Evolutionary conservation across 345 rosid species (phyloP).

Genomic region (Acer campestre): DNA sequence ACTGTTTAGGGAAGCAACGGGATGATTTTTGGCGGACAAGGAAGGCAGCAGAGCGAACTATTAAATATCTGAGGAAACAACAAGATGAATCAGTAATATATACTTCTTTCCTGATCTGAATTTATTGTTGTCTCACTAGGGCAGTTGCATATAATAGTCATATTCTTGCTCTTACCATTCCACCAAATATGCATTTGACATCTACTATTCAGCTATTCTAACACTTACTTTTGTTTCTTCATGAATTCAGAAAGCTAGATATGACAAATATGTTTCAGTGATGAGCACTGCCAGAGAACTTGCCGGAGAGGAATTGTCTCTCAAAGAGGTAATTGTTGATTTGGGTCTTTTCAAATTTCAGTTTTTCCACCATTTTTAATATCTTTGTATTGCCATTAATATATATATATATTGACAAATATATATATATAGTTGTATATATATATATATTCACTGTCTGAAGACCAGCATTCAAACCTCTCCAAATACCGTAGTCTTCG

Average conservation of each 20-base stretch:
- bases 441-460: too few species aligned
- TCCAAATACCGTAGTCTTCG: too few species aligned
- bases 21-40: background rate
- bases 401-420: too few species aligned
- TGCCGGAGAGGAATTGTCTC: conserved; percentile 56
- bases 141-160: too few species aligned
- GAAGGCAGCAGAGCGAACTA: background rate
- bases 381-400: conserved; percentile 9
- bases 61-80: conserved; percentile 5
- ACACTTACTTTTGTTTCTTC: background rate
- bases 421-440: too few species aligned
- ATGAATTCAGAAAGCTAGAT: background rate
- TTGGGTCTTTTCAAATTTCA: too few species aligned
- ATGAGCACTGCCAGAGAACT: conserved; percentile 58
- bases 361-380: conserved; percentile 1
- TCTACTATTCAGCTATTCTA: background rate
- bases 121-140: too few species aligned
- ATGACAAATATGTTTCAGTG: background rate
- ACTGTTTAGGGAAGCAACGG: background rate
- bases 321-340: conserved; percentile 44
- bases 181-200: background rate
- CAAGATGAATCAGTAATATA: background rate
- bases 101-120: background rate
- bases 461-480: too few species aligned
- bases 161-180: too few species aligned